Evolutionary conservation across 805 yeast species (phyloP).

Genomic region (Alloascoidea hylecoeti): DNA sequence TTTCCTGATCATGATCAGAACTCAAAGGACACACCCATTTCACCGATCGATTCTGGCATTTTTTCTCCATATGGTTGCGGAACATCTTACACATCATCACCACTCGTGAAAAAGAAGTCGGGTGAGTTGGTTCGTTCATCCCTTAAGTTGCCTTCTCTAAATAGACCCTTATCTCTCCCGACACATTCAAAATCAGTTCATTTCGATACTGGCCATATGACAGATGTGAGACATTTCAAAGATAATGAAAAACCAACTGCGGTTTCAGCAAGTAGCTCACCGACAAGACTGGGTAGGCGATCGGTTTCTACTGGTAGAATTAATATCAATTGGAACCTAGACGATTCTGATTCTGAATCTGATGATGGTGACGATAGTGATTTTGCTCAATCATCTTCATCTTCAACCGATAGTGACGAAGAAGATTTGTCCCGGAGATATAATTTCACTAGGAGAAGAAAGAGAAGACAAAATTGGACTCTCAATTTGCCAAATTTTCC

Average conservation of each 20-base stretch:
- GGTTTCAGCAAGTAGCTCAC: conserved; percentile 56
- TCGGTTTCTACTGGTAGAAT: conserved; percentile 14
- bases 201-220: conserved; percentile 45
- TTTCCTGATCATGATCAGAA: neutral
- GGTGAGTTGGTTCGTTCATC: conserved; percentile 27
- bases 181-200: conserved; percentile 64
- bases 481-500: conserved; percentile 18
- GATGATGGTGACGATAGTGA: conserved; percentile 12
- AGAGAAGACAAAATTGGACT: conserved; percentile 11
- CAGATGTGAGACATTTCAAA: conserved; percentile 60
- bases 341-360: conserved; percentile 16
- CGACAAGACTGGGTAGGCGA: conserved; percentile 23
- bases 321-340: conserved; percentile 12
- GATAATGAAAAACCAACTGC: conserved; percentile 65
- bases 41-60: neutral
- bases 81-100: neutral
- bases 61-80: neutral
- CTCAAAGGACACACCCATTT: neutral
- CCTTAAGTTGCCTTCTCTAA: conserved; percentile 16
- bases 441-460: conserved; percentile 10
- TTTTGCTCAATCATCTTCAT: conserved; percentile 9
- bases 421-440: conserved; percentile 6
- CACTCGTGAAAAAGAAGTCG: conserved; percentile 33
- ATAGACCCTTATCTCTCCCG: conserved; percentile 28
- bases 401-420: conserved; percentile 12